These are phyloP conservation scores for Komagataella mondaviorum DNA, from an alignment of 805 yeast genomes.

Conservation along the genomic window DNA sequence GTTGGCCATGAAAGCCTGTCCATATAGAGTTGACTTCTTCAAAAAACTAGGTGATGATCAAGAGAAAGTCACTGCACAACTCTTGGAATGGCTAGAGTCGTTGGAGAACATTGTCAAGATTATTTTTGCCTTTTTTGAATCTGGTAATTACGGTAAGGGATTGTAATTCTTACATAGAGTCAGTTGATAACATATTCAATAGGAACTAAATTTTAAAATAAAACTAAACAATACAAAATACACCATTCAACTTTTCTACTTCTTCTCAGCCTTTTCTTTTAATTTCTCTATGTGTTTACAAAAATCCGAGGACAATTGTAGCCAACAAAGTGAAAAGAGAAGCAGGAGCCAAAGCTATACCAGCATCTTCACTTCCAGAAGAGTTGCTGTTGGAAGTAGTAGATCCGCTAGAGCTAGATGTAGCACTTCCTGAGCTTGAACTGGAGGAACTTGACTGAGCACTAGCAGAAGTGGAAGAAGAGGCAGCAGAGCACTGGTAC, in stretches of 20 bases:
- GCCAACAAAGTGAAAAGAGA: slow-evolving; percentile 34
- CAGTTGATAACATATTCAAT: background rate
- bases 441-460: slow-evolving; percentile 14
- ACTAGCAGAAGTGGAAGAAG: slow-evolving; percentile 31
- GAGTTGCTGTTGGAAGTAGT: slow-evolving; percentile 13
- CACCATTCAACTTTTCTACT: background rate
- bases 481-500: slow-evolving; percentile 60
- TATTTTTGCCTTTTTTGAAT: slow-evolving; percentile 61
- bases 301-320: slow-evolving; percentile 35
- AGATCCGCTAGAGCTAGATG: slow-evolving; percentile 19
- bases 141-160: slow-evolving; percentile 84
- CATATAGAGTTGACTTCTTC: slow-evolving; percentile 78
- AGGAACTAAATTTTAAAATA: background rate
- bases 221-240: background rate
- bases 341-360: slow-evolving; percentile 11
- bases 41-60: slow-evolving; percentile 70
- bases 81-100: slow-evolving; percentile 62
- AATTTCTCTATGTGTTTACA: slow-evolving; percentile 19
- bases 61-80: slow-evolving; percentile 49
- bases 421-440: slow-evolving; percentile 16
- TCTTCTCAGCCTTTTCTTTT: background rate
- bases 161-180: slow-evolving; percentile 24
- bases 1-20: slow-evolving; percentile 92
- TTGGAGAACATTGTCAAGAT: slow-evolving; percentile 61
- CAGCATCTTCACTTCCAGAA: slow-evolving; percentile 7